Evolutionary conservation across 2,329 filamentous ascomycete species (phyloP).

Genomic region (Ceratocystis eucalypticola): DNA sequence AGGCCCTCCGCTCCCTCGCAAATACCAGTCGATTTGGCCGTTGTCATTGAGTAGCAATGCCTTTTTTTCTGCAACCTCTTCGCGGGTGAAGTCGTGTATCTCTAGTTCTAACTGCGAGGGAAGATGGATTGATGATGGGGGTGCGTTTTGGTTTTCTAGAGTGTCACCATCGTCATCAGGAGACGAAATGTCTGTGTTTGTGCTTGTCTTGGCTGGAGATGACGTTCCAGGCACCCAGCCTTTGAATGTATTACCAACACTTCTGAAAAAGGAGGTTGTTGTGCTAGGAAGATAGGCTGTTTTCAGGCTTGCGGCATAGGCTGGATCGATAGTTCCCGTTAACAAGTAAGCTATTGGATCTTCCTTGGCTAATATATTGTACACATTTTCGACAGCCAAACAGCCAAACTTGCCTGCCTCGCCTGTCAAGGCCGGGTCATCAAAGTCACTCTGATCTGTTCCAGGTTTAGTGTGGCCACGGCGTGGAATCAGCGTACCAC

Average conservation of each 20-base stretch:
- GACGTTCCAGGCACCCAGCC: constrained; percentile 42
- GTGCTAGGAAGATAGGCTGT: constrained; percentile 66
- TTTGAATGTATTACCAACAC: constrained; percentile 48
- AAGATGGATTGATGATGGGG: constrained; percentile 32
- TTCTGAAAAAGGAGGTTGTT: constrained; percentile 49
- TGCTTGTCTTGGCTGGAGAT: neutral
- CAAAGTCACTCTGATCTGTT: constrained; percentile 48
- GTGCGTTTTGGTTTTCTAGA: neutral
- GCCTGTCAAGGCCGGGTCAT: constrained; percentile 52
- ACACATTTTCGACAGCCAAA: constrained; percentile 86
- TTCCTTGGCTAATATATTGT: constrained; percentile 67
- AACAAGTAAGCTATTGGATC: constrained; percentile 79
- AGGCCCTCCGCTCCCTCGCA: constrained; percentile 71
- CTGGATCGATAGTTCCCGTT: constrained; percentile 75
- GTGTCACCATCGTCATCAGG: neutral
- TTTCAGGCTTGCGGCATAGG: constrained; percentile 64
- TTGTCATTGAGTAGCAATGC: constrained; percentile 88
- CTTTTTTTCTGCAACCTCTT: constrained; percentile 83
- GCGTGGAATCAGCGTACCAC: constrained; percentile 56
- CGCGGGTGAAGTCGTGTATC: constrained; percentile 84
- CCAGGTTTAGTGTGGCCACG: constrained; percentile 63
- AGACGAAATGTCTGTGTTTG: neutral
- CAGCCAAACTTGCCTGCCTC: constrained; percentile 73
- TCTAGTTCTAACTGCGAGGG: constrained; percentile 73
- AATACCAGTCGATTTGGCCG: constrained; percentile 82